phyloP scores from a whole-genome alignment of 257 asterid genomes.

The Rhazya stricta region DNA sequence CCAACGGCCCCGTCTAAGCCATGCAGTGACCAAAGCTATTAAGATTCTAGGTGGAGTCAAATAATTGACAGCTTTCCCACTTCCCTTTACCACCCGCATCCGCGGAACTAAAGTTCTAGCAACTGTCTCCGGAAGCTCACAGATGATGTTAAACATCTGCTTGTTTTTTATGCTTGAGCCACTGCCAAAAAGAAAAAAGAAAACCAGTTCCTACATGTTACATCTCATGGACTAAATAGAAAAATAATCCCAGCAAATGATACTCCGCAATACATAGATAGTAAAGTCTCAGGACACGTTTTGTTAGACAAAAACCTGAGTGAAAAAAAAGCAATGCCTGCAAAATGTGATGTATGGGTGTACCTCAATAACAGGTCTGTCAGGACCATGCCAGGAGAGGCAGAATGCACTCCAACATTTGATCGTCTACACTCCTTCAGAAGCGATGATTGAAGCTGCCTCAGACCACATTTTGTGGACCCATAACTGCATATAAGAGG shows the following conservation, averaged over 20 bases:
- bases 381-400: slow-evolving; percentile 99
- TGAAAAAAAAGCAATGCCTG: not conserved
- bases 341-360: not conserved
- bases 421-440: slow-evolving; percentile 69
- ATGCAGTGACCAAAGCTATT: slow-evolving; percentile 89
- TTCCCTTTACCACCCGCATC: slow-evolving; percentile 97
- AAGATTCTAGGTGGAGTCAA: slow-evolving; percentile 96
- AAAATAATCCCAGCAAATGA: not conserved
- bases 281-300: not conserved
- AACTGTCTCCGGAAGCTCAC: slow-evolving; percentile 98
- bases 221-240: not conserved
- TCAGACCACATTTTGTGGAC: slow-evolving; percentile 93
- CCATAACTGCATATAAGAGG: slow-evolving; percentile 56
- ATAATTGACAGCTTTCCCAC: slow-evolving; percentile 86
- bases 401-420: slow-evolving; percentile 93
- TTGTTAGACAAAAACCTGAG: not conserved
- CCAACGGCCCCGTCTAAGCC: slow-evolving; percentile 98
- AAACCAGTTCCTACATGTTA: not conserved
- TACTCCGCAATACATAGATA: not conserved
- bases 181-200: slow-evolving; percentile 53
- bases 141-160: slow-evolving; percentile 93
- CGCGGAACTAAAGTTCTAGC: slow-evolving; percentile 93
- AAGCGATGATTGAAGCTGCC: slow-evolving; percentile 96
- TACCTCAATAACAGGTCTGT: slow-evolving; percentile 92
- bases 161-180: slow-evolving; percentile 86